Conservation (phyloP, 2,329 filamentous ascomycete genomes). For the Beauveria brongniartii region DNA sequence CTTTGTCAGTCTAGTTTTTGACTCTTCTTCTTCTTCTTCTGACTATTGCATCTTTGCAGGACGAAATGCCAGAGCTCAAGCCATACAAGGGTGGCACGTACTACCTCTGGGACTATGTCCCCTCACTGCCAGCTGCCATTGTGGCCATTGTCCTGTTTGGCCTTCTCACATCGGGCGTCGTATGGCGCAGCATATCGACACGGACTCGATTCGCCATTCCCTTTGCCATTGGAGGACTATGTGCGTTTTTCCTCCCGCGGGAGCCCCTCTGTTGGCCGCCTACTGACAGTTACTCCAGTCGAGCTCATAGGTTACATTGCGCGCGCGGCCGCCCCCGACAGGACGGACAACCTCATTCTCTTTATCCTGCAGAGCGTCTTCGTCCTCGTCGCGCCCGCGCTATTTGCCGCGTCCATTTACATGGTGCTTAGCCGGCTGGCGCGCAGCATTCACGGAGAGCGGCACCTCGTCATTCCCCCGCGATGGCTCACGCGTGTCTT, state of each 20-base stretch:
- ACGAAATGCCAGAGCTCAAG: slow-evolving; percentile 23
- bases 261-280: not conserved
- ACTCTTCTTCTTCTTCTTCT: too few relatives aligned
- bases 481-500: slow-evolving; percentile 45
- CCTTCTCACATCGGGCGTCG: slow-evolving; percentile 32
- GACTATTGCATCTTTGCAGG: too few relatives aligned
- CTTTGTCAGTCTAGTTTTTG: too few relatives aligned
- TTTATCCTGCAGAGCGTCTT: slow-evolving; percentile 35
- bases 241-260: slow-evolving; percentile 27
- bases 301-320: slow-evolving; percentile 34
- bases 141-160: slow-evolving; percentile 39
- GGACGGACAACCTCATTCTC: slow-evolving; percentile 24
- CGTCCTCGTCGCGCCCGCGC: slow-evolving; percentile 38
- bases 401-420: slow-evolving; percentile 43
- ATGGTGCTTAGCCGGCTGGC: slow-evolving; percentile 41
- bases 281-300: slow-evolving; percentile 23
- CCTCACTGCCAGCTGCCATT: slow-evolving; percentile 37
- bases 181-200: slow-evolving; percentile 34
- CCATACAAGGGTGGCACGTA: slow-evolving; percentile 20
- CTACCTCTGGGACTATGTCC: slow-evolving; percentile 28
- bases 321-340: slow-evolving; percentile 21
- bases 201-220: slow-evolving; percentile 43
- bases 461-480: slow-evolving; percentile 24
- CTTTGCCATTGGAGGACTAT: slow-evolving; percentile 38
- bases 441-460: slow-evolving; percentile 27